A percentile compares a stretch with the other conserved stretches of the same genome.
Evolutionary conservation across 2,329 filamentous ascomycete genomes (phyloP).

Genomic region (Penicillium verrucosum): DNA sequence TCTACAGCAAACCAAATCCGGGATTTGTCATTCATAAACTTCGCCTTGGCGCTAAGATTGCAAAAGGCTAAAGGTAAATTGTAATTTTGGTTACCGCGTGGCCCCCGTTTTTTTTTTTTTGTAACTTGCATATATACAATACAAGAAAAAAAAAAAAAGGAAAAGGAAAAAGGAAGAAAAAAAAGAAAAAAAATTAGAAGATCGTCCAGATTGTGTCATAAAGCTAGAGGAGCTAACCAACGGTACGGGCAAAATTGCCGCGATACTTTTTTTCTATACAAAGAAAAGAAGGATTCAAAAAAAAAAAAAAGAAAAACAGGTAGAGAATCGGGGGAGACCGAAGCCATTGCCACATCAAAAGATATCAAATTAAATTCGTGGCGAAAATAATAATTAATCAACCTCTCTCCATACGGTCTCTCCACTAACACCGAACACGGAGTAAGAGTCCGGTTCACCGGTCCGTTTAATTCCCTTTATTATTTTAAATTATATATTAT

Average conservation of each 20-base stretch:
- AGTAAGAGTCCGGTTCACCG: conserved; percentile 19
- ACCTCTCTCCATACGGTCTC: not conserved
- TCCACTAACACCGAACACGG: conserved; percentile 7
- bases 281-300: conserved; percentile 9
- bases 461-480: not conserved
- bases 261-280: conserved; percentile 10
- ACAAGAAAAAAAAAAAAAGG: not conserved
- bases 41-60: conserved; percentile 2
- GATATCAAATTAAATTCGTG: conserved; percentile 14
- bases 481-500: not conserved
- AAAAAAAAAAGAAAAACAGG: not conserved
- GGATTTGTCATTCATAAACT: conserved; percentile 17
- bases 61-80: conserved; percentile 12
- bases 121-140: conserved; percentile 7
- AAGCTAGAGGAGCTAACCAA: conserved; percentile 1
- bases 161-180: too few relatives aligned
- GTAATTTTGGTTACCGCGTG: conserved; percentile 8
- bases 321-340: conserved; percentile 6
- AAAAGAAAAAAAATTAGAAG: conserved; percentile 3
- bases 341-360: conserved; percentile 16
- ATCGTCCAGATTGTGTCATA: conserved; percentile 19
- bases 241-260: conserved; percentile 12
- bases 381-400: not conserved
- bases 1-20: not conserved
- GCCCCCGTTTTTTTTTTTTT: not conserved